Evolutionary conservation across 164 flowering plant species (phyloP).

Genomic region (Tetracentron sinense): DNA sequence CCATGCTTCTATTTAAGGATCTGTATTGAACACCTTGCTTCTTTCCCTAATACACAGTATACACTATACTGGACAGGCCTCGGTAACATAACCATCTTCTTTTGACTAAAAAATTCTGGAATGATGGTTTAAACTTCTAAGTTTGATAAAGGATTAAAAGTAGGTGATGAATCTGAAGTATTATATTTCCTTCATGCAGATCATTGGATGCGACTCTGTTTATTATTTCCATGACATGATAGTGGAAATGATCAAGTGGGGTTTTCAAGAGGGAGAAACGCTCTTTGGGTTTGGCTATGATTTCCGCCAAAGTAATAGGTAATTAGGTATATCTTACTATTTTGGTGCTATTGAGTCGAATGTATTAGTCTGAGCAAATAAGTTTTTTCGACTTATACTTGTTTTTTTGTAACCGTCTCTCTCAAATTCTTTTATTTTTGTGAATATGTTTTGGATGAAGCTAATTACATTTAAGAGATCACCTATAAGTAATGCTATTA

Average conservation of each 20-base stretch:
- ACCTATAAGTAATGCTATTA: too few species aligned
- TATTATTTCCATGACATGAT: constrained; percentile 97
- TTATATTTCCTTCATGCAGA: constrained; percentile 36
- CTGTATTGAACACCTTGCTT: too few species aligned
- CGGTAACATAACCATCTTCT: too few species aligned
- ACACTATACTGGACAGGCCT: too few species aligned
- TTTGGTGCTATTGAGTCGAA: background rate
- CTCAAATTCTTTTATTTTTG: too few species aligned
- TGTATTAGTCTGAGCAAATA: background rate
- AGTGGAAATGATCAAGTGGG: constrained; percentile 86
- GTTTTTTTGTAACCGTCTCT: too few species aligned
- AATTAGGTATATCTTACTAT: constrained; percentile 31
- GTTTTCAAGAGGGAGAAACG: constrained; percentile 90
- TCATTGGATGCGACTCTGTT: constrained; percentile 76
- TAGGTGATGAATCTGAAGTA: background rate
- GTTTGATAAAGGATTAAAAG: background rate
- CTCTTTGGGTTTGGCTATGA: constrained; percentile 99
- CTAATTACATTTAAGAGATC: too few species aligned
- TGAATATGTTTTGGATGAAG: too few species aligned
- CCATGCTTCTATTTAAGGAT: too few species aligned
- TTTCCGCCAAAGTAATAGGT: constrained; percentile 99
- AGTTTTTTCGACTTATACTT: background rate
- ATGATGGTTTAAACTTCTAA: too few species aligned
- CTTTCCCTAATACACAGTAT: too few species aligned
- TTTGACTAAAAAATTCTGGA: too few species aligned